Percentiles rank a stretch among this genome's conserved stretches.
Evolutionary conservation across 2,329 filamentous ascomycete species (phyloP).

Genomic region (Akanthomyces uredinophilus): DNA sequence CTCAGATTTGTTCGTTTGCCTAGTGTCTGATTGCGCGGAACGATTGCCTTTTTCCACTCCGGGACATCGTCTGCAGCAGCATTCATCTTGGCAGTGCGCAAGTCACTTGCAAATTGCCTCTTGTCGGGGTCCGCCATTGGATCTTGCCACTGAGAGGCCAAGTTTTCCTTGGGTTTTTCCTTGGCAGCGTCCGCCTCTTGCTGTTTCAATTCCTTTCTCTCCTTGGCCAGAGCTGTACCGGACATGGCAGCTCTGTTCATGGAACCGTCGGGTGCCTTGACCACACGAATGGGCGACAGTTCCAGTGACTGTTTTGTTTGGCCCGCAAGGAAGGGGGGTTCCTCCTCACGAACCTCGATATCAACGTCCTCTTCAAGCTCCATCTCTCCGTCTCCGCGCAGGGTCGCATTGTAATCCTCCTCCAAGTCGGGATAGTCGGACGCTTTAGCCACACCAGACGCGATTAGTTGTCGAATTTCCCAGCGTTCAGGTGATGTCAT

Average conservation of each 20-base stretch:
- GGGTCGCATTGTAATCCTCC: conserved; percentile 84
- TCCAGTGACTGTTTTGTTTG: conserved; percentile 97
- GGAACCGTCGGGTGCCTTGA: conserved; percentile 97
- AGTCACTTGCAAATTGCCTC: conserved; percentile 81
- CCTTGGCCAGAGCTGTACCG: conserved; percentile 80
- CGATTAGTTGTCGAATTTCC: conserved; percentile 96
- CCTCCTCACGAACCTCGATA: conserved; percentile 93
- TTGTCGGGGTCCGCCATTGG: conserved; percentile 86
- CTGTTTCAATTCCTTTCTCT: conserved; percentile 81
- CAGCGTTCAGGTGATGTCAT: conserved; percentile 96
- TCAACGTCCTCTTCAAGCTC: conserved; percentile 95
- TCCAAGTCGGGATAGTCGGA: conserved; percentile 93
- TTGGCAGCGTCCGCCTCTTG: conserved; percentile 76
- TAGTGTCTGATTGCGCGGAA: conserved; percentile 71
- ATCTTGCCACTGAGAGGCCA: conserved; percentile 91
- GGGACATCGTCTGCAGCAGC: conserved; percentile 66
- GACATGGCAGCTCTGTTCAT: conserved; percentile 96
- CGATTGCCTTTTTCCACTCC: conserved; percentile 86
- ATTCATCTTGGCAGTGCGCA: conserved; percentile 62
- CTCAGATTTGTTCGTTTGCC: conserved; percentile 85
- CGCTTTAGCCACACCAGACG: conserved; percentile 87
- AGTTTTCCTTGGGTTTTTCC: conserved; percentile 73
- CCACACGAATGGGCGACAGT: conserved; percentile 88
- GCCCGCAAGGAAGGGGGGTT: conserved; percentile 90
- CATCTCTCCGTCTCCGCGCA: conserved; percentile 80